Base-by-base conservation (phyloP, 768 basidiomycete genomes). In the Hydnum rufescens region DNA sequence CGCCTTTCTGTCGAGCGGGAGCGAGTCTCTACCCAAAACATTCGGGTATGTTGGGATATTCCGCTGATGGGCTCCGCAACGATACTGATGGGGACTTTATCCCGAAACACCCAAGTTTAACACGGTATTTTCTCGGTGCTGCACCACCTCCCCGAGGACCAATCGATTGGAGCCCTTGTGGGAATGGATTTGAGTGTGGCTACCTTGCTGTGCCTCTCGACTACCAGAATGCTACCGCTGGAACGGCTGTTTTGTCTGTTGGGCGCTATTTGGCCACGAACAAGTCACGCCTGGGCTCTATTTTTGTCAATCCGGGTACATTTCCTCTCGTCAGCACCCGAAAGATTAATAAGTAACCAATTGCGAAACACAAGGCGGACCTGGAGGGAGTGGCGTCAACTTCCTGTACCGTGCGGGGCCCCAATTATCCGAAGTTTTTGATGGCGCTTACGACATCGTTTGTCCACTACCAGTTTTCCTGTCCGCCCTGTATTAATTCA, bases 221-320 rank as follows among this genome's bases (percentile, higher is more conserved):
- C 47, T 65, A 67, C 54, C 60, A 59, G 50, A 59, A 66, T 49
- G 8, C 51, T 3, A 53, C 53, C 19, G 59, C 58, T 5, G 66
- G 65, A 3, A 60, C 52, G 1, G 64, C 64, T 2, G 60, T 58
- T 25, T 57, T 67, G 13, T 61, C 64, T 8, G 53, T 67, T 2
- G 62, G 60, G 2, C 59, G 62, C 25, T 64, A 60, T 49, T 61
- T 57, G 18, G 64, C 66, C 1, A 62, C 60, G 3, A 57, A 58
- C 51, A 56, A 52, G 26, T 8, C 13, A 31, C 55, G 57, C n/a
- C 58, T 64, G 43, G 66, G 66, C 5, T 60, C 55, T n/a, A 48
- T 67, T 3, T 58, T 66, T 46, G 32, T 64, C 26, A 66, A 67
- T 36, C 64, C 65, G 4, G 66, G 66, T 50, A n/a, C 47, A 26